Evolutionary conservation across 2,329 filamentous ascomycete genomes (phyloP).

Genomic region (Myrmaecium sp.): DNA sequence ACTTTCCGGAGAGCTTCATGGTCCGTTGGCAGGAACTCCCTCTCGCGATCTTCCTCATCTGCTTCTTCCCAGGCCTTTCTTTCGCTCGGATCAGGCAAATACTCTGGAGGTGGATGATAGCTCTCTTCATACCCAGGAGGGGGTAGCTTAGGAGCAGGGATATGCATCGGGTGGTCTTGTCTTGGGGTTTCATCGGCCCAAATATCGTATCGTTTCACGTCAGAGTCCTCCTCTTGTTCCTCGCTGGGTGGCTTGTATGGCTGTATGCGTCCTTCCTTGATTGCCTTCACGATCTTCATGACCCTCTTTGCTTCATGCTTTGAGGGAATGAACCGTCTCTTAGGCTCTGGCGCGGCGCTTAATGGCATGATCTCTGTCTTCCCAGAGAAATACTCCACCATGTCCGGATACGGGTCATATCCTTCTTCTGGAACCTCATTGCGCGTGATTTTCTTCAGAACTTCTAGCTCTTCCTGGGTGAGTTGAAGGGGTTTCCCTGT

Average conservation of each 20-base stretch:
- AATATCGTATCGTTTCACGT: conserved; percentile 65
- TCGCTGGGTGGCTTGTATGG: conserved; percentile 70
- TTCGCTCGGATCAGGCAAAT: conserved; percentile 74
- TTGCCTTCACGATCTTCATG: conserved; percentile 94
- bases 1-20: conserved; percentile 78
- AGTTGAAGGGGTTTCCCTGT: conserved; percentile 87
- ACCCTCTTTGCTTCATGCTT: conserved; percentile 94
- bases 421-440: conserved; percentile 76
- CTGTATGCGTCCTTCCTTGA: conserved; percentile 81
- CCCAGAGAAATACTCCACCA: conserved; percentile 85
- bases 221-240: conserved; percentile 54
- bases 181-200: conserved; percentile 85
- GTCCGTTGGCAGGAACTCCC: conserved; percentile 69
- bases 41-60: conserved; percentile 82
- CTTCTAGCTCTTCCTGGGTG: conserved; percentile 72
- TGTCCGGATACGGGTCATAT: conserved; percentile 85
- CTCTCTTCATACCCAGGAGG: conserved; percentile 90
- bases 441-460: conserved; percentile 74
- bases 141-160: conserved; percentile 81
- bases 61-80: conserved; percentile 67
- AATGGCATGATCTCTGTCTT: conserved; percentile 87
- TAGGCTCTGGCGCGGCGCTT: conserved; percentile 87
- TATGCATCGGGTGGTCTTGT: conserved; percentile 79
- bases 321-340: conserved; percentile 85
- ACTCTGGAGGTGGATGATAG: conserved; percentile 91